Evolutionary conservation across 495 filamentous ascomycete species (phyloP), one percentile per base, ranked within the genome.

Genomic region (Mytilinidion resinicola): DNA sequence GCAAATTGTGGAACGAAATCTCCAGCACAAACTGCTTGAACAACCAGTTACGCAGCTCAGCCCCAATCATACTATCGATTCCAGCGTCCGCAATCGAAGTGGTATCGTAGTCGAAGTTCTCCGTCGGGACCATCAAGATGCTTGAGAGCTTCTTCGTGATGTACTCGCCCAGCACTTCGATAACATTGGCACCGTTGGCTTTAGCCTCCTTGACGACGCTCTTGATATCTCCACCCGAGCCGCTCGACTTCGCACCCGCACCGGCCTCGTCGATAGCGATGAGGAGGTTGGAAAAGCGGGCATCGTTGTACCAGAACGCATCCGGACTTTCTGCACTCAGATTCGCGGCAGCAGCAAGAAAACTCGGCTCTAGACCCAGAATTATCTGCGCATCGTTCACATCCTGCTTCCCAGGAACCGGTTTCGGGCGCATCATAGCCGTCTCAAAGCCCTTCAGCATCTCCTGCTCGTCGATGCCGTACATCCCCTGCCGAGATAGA

Each of bases 71-170:
- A 34, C 33, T 39, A 25, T 58, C 56, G 11, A 58, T 15, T 4
- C 56, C 56, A 58, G 38, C 51, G 12, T 12, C n/a, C 6, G 48
- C 47, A 21, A 58, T 33, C 12, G 14, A 19, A 9, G 12, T 39
- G 15, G 38, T 61, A 5, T 33, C 46, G 11, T 9, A 4, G 6
- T 51, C 33, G 30, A 58, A 33, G 12, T 58, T 35, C 7, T 52
- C 56, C 19, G 20, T 33, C 15, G 15, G 39, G 5, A 58, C 20
- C 47, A 58, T 51, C 33, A 58, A 25, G 25, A 58, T 25, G 4
- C 67, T 55, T 3, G 68, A 39, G 21, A 73, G 56, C 61, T 74
- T 69, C 10, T 60, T 57, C 33, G 61, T 62, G 53, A 76, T 48
- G 52, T 65, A 61, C 39, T 60, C 56, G 43, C 17, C 52, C 19